Conservation (phyloP, 306 rosid species). For the Ceratonia siliqua region DNA sequence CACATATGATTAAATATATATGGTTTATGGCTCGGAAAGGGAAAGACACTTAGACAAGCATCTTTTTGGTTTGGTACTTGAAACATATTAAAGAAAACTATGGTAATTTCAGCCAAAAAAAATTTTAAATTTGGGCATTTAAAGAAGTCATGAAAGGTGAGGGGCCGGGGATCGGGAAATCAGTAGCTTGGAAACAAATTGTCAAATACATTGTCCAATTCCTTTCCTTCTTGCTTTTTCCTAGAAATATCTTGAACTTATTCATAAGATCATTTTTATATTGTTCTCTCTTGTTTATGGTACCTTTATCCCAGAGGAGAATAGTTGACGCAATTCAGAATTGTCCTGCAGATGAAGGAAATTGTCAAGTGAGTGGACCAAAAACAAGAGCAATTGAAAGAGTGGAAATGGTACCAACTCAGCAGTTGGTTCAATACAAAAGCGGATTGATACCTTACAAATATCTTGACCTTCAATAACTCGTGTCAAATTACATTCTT, state of each 20-base stretch:
- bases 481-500: conserved; percentile 43
- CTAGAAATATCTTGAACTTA: background rate
- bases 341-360: conserved; percentile 45
- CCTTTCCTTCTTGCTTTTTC: too few species aligned
- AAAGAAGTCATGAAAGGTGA: background rate
- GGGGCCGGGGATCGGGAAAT: background rate
- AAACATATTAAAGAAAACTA: conserved; percentile 12
- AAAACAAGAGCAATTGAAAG: background rate
- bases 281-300: background rate
- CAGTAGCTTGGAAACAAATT: background rate
- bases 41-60: conserved; percentile 1
- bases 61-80: background rate
- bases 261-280: background rate
- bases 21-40: conserved; percentile 11
- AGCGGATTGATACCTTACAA: conserved; percentile 46
- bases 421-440: background rate
- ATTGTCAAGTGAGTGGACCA: conserved; percentile 12
- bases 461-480: conserved; percentile 27
- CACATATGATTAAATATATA: conserved; percentile 39
- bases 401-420: background rate
- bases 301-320: conserved; percentile 83
- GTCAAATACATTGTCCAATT: background rate
- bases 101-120: background rate
- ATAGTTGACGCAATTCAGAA: conserved; percentile 52
- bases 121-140: background rate